Base-by-base conservation (phyloP, 1,284 basidiomycete species). In the Cutaneotrichosporon daszewskae region DNA sequence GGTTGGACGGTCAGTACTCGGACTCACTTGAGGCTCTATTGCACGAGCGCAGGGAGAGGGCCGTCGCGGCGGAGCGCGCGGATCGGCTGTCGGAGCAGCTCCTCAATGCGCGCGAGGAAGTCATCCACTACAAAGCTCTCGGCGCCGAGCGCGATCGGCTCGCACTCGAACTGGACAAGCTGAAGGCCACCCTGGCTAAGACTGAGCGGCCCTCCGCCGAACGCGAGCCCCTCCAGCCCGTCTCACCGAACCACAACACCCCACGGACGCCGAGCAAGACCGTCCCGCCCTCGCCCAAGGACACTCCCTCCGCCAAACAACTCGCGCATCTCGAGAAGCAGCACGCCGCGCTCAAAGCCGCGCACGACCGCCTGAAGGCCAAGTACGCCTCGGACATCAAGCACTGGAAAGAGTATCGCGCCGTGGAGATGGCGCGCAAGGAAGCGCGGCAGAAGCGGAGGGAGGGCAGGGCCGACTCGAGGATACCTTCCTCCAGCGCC, bases 391-490 rank as follows among this genome's bases (percentile, higher is more conserved):
- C 49, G 20, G 57, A 60, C 31, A 42, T 54, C 5, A 45, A 43
- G 37, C 58, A 60, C 27, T 59, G 58, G 56, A 58, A 61, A 37
- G 59, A 61, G 44, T 68, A 58, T 36, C 55, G 57, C 26, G 49
- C 49, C 2, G 50, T 55, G 2, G 53, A 63, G 31, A 45, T 45
- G 24, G 53, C 54, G 9, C 43, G 54, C 24, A 46, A 45, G 28
- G 53, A 58, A 38, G 24, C 52, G 16, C 59, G 57, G 40, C 53
- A 45, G 36, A 37, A 47, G 47, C 43, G 41, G 33, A 55, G 49
- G 23, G 54, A 56, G 13, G 28, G n/a, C n/a, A n/a, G n/a, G n/a
- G n/a, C n/a, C n/a, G n/a, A n/a, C n/a, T n/a, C n/a, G n/a, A n/a
- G n/a, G n/a, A n/a, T n/a, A n/a, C n/a, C n/a, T n/a, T n/a, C n/a